These are phyloP conservation scores for Suillus occidentalis DNA, from an alignment of 768 basidiomycete species.

Conservation along the genomic window DNA sequence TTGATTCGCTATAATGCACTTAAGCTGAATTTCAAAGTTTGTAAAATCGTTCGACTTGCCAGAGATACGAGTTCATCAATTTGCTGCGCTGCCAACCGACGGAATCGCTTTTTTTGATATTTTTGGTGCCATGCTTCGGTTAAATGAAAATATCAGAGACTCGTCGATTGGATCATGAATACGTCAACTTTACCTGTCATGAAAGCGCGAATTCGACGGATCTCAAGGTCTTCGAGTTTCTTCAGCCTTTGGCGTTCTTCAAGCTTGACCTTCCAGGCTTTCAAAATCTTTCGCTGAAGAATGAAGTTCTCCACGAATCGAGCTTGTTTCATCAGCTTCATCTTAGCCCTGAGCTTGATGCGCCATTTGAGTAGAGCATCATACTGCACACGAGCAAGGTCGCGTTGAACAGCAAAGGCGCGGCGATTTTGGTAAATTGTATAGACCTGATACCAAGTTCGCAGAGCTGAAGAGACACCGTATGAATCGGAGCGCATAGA, in stretches of 20 bases:
- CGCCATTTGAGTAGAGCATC: constrained; percentile 59
- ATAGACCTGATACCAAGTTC: constrained; percentile 46
- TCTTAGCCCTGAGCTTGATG: constrained; percentile 46
- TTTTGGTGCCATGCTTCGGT: constrained; percentile 49
- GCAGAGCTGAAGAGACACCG: constrained; percentile 36
- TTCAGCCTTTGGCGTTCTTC: constrained; percentile 45
- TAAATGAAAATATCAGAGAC: constrained; percentile 10
- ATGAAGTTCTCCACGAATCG: constrained; percentile 54
- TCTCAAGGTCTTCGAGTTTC: constrained; percentile 45
- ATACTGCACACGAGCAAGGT: constrained; percentile 36
- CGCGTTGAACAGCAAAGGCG: constrained; percentile 45
- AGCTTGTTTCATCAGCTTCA: constrained; percentile 54
- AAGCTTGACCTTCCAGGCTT: constrained; percentile 46
- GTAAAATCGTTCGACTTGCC: constrained; percentile 30
- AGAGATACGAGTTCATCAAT: constrained; percentile 39
- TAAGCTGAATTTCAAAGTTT: constrained; percentile 1
- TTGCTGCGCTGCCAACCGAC: constrained; percentile 44
- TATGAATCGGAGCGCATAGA: constrained; percentile 44
- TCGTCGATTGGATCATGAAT: neutral
- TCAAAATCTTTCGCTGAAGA: constrained; percentile 46
- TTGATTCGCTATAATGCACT: constrained; percentile 48
- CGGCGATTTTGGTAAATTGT: constrained; percentile 46
- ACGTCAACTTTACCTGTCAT: constrained; percentile 34
- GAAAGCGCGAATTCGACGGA: constrained; percentile 28
- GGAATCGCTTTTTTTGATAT: constrained; percentile 38